Evolutionary conservation across 78 protist species (phyloP).

Genomic region (Creolimax fragrantissima): DNA sequence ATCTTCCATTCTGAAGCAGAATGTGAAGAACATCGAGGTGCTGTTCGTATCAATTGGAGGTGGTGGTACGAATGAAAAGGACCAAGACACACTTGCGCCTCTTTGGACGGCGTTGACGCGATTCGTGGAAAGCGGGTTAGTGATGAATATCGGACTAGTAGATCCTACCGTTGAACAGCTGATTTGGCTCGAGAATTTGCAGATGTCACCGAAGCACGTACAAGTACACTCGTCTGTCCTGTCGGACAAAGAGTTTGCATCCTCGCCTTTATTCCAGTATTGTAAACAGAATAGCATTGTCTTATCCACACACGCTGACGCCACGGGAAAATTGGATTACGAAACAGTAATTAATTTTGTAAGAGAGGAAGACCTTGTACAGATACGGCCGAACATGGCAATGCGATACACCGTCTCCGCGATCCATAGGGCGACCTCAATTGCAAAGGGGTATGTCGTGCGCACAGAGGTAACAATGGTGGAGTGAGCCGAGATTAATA

Average conservation of each 20-base stretch:
- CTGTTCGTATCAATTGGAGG: not conserved
- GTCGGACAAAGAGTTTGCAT: not conserved
- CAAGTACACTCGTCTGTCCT: not conserved
- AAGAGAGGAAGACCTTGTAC: not conserved
- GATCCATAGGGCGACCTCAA: not conserved
- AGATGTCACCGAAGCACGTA: not conserved
- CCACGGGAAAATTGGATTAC: not conserved
- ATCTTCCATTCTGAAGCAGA: not conserved
- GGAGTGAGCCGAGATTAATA: too few species aligned
- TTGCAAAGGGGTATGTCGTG: not conserved
- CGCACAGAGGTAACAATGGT: not conserved
- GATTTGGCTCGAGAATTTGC: not conserved
- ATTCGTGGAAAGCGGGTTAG: not conserved
- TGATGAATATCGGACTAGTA: not conserved
- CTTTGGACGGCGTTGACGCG: not conserved
- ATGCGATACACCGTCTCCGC: not conserved
- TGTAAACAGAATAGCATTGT: not conserved
- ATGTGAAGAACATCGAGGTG: not conserved
- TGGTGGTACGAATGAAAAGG: not conserved
- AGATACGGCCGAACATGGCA: not conserved
- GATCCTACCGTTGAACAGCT: not conserved
- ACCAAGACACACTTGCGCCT: not conserved
- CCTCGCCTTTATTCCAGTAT: not conserved
- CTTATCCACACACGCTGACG: not conserved
- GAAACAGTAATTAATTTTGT: not conserved